Percentiles rank a stretch among this genome's conserved stretches.
Evolutionary conservation across 2,329 filamentous ascomycete species (phyloP).

Genomic region (Calycina marina): DNA sequence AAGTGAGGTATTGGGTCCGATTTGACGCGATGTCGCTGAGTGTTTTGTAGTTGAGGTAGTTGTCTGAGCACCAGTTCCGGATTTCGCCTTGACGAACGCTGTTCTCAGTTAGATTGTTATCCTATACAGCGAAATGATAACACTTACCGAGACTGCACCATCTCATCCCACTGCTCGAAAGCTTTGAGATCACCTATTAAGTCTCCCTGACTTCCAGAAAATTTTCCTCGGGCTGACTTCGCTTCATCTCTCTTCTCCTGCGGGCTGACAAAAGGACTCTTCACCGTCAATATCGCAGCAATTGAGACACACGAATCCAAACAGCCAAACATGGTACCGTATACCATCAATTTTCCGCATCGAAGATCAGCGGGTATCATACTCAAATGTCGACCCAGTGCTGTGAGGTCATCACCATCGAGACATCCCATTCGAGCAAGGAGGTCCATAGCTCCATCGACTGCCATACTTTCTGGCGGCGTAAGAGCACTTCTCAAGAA

Average conservation of each 20-base stretch:
- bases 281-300: conserved; percentile 79
- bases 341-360: conserved; percentile 89
- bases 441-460: conserved; percentile 70
- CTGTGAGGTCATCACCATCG: conserved; percentile 74
- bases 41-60: conserved; percentile 72
- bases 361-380: conserved; percentile 89
- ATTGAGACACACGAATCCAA: conserved; percentile 80
- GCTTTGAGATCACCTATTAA: conserved; percentile 76
- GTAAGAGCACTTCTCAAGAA: conserved; percentile 83
- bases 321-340: conserved; percentile 85
- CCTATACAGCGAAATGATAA: too few relatives aligned
- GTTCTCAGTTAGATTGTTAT: conserved; percentile 8
- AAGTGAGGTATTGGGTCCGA: conserved; percentile 68
- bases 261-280: conserved; percentile 75
- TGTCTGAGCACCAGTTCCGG: conserved; percentile 66
- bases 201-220: conserved; percentile 69
- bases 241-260: conserved; percentile 71
- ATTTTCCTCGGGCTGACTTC: conserved; percentile 59
- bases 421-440: conserved; percentile 78
- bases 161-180: conserved; percentile 67
- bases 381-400: conserved; percentile 81
- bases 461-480: conserved; percentile 70
- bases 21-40: conserved; percentile 82
- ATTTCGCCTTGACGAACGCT: conserved; percentile 44
- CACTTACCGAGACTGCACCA: conserved; percentile 36